A percentile compares a stretch with the other conserved stretches of the same genome.
These are phyloP conservation scores for Capsicum chinense DNA, from an alignment of 257 asterid genomes.

Conservation along the genomic window DNA sequence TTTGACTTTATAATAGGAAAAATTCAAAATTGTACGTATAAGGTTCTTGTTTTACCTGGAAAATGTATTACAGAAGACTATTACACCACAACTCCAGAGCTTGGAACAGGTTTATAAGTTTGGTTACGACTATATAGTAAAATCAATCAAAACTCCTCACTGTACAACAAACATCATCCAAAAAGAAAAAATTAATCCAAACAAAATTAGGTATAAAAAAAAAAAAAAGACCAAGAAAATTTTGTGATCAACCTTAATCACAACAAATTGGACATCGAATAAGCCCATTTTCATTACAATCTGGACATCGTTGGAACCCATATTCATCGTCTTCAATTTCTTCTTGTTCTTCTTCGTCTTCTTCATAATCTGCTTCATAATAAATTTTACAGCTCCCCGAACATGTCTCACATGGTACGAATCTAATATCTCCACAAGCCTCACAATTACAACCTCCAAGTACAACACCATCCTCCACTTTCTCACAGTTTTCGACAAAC, in stretches of 20 bases:
- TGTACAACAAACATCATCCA: conserved; percentile 53
- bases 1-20: neutral
- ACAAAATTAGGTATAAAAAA: neutral
- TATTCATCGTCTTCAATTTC: conserved; percentile 36
- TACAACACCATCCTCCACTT: conserved; percentile 43
- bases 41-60: neutral
- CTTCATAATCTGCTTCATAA: conserved; percentile 55
- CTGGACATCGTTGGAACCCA: conserved; percentile 71
- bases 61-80: conserved; percentile 7
- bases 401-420: conserved; percentile 89
- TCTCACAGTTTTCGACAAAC: conserved; percentile 64
- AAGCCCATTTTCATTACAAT: conserved; percentile 82
- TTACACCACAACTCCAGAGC: conserved; percentile 21
- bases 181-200: neutral
- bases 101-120: conserved; percentile 2
- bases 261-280: conserved; percentile 70
- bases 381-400: conserved; percentile 90
- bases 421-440: conserved; percentile 86
- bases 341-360: conserved; percentile 31
- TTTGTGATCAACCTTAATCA: conserved; percentile 34
- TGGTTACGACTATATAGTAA: neutral
- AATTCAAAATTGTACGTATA: neutral
- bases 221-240: neutral
- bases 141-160: conserved; percentile 38
- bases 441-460: conserved; percentile 51